Conservation (phyloP, 2,329 filamentous ascomycete species). For the Beauveria sp. region DNA sequence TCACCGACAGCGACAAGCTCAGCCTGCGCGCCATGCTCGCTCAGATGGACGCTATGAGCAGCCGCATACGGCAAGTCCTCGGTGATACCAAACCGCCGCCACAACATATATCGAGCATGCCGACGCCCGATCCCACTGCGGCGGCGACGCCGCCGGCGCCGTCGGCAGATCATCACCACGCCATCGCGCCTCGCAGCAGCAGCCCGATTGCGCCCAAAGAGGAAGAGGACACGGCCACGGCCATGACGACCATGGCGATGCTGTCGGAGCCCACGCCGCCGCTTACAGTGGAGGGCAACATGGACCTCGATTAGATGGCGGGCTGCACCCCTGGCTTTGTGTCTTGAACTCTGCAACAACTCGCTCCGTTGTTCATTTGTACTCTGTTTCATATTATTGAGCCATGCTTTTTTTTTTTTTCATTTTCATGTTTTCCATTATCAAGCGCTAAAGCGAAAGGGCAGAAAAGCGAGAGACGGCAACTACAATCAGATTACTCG, state of each 20-base stretch:
- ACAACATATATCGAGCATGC: constrained; percentile 8
- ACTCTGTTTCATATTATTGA: no score
- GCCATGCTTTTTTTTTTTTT: no score
- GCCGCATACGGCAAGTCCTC: constrained; percentile 34
- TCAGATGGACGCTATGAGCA: constrained; percentile 37
- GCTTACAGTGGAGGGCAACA: constrained; percentile 30
- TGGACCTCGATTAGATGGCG: constrained; percentile 30
- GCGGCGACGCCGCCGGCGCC: constrained; percentile 5
- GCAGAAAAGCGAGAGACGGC: no score
- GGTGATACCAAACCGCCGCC: constrained; percentile 19
- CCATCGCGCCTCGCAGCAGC: constrained; percentile 11
- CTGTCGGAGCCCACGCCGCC: constrained; percentile 33
- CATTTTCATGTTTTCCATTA: no score
- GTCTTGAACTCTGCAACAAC: no score
- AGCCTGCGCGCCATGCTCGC: constrained; percentile 41
- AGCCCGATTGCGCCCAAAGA: constrained; percentile 20
- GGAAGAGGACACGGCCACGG: constrained; percentile 22
- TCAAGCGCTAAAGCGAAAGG: no score
- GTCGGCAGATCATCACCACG: neutral
- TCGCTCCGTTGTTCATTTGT: no score
- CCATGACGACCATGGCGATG: constrained; percentile 16
- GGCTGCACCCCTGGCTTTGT: no score
- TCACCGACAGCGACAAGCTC: constrained; percentile 35
- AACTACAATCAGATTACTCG: no score
- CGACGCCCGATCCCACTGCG: constrained; percentile 12